phyloP scores from a whole-genome alignment of 352 stramenopile genomes.

The Phytophthora ohioensis region DNA sequence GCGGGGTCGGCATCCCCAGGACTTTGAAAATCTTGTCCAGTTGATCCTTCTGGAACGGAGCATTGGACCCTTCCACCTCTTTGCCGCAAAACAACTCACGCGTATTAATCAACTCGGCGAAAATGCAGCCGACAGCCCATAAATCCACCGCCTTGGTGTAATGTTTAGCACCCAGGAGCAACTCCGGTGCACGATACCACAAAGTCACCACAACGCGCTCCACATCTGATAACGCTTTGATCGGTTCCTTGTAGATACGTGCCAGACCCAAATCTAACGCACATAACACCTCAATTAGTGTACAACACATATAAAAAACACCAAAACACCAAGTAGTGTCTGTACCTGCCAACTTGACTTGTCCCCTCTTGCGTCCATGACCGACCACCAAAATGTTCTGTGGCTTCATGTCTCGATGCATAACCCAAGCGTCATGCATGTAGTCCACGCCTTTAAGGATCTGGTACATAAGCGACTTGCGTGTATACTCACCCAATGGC shows the following conservation, averaged over 20 bases:
- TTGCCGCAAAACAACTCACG: slow-evolving; percentile 90
- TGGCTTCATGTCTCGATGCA: slow-evolving; percentile 95
- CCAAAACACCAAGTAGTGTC: neutral
- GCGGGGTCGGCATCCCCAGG: slow-evolving; percentile 86
- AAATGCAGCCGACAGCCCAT: slow-evolving; percentile 97
- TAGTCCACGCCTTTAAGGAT: slow-evolving; percentile 94
- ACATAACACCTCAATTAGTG: neutral
- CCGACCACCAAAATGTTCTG: slow-evolving; percentile 94
- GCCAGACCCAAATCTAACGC: slow-evolving; percentile 83
- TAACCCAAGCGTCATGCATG: slow-evolving; percentile 94
- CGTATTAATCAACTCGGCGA: slow-evolving; percentile 93
- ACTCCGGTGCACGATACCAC: slow-evolving; percentile 96
- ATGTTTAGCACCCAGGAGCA: slow-evolving; percentile 92
- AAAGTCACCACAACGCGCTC: slow-evolving; percentile 96
- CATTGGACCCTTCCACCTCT: slow-evolving; percentile 88
- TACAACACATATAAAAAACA: neutral
- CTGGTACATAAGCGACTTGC: slow-evolving; percentile 94
- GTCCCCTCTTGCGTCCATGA: slow-evolving; percentile 80
- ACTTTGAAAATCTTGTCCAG: slow-evolving; percentile 93
- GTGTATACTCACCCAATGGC: slow-evolving; percentile 91
- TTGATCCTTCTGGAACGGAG: slow-evolving; percentile 91
- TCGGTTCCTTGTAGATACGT: slow-evolving; percentile 90
- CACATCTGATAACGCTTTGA: slow-evolving; percentile 89
- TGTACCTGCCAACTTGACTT: slow-evolving; percentile 82
- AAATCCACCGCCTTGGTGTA: slow-evolving; percentile 97